Base-by-base conservation (phyloP, 352 stramenopile genomes). In the Pythium plurisporium region DNA sequence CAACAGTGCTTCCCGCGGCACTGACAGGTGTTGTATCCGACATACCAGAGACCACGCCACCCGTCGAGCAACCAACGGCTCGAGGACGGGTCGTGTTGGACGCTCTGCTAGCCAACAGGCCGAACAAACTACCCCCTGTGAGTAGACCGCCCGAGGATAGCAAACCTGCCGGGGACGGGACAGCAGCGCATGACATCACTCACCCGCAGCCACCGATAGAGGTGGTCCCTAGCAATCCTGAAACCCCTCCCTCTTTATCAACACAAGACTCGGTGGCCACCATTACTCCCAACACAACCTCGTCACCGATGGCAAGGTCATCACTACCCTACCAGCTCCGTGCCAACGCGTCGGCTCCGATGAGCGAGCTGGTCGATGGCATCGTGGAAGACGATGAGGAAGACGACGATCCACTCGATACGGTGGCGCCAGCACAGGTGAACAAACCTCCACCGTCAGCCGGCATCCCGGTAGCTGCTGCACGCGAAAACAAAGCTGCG, bases 331-430 rank as follows among this genome's bases (percentile, higher is more conserved):
- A 15, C 15, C 4, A 23, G 17, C 11, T 23, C 7, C 42, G 42
- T 22, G 40, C 9, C n/a, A 31, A 23, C 27, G 40, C 1, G 14
- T 2, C 4, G 6, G 17, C 38, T n/a, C 14, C 20, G 15, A 22
- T 63, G 20, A 29, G 34, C 17, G 41, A 56, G 36, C 34, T 56
- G 38, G 33, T 56, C 6, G 55, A 55, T 19, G 41, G 31, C n/a
- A 17, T 63, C 11, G 55, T 56, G 22, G 55, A 63, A 44, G 55
- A 63, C 12, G 46, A 41, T 8, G 55, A 45, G 1, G 37, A 57
- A 10, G 55, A 63, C 3, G 55, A 51, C 12, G 17, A 17, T 27
- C 11, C n/a, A n/a, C n/a, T n/a, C n/a, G n/a, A n/a, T n/a, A n/a
- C n/a, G n/a, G n/a, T n/a, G n/a, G n/a, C n/a, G n/a, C n/a, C n/a